Evolutionary conservation across 192 early-diverging fungal species (phyloP), one percentile per base, ranked within the genome.

Genomic region (Backusella morwellensis): DNA sequence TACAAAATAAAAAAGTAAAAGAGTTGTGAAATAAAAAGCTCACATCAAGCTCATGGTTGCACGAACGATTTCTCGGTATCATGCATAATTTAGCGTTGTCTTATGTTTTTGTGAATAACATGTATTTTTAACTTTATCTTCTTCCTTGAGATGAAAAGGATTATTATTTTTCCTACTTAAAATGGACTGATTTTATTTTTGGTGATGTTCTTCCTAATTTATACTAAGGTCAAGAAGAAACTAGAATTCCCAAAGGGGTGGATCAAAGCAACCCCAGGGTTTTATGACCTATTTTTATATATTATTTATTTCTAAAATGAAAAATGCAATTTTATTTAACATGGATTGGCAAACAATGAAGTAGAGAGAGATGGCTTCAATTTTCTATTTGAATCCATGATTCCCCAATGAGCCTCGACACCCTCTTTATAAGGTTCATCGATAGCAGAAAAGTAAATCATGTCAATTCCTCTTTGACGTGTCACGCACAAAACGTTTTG

Each of bases 161-260:
- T 3, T 32, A 32, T 32, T 14, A 34, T n/a, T 41, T 15, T 21
- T 56, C 35, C 19, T 6, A 40, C 12, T 70, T 19, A 34, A 19
- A 52, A 88, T 79, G 82, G 85, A 40, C 72, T 80, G 78, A 81
- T 66, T 81, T 84, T 21, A 75, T 84, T 29, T 87, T 90, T 59
- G 79, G 74, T 17, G 89, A 88, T 71, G 77, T 90, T 36, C 88
- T 87, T 42, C 73, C 90, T 59, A 83, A 90, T 69, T 73, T 88
- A 80, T 81, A 83, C 15, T 5, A 83, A 92, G 74, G 81, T 83
- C 63, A 86, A 83, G 75, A 79, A 83, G 68, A 83, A 80, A 70
- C 76, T 92, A 23, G 82, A 85, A 35, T 92, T 92, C 73, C 91
- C 91, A 1, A 82, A 87, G 68, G 86, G 88, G 67, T 92, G 91